Evolutionary conservation across 2,329 filamentous ascomycete genomes (phyloP).

Genomic region (Elsinoe batatas): DNA sequence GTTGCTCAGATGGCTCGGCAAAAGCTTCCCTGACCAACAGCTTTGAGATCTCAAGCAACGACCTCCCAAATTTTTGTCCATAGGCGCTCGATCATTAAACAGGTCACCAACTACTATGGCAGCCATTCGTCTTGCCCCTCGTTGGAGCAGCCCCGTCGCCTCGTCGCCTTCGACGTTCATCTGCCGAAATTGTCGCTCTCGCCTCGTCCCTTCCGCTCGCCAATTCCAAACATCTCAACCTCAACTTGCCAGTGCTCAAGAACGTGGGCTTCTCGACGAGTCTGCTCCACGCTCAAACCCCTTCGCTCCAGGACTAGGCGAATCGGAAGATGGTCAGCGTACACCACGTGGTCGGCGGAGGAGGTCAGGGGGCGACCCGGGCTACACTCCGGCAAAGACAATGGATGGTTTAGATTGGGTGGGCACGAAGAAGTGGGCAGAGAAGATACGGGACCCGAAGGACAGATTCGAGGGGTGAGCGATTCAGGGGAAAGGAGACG

Average conservation of each 20-base stretch:
- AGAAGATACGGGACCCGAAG: conserved; percentile 27
- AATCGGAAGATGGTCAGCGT: background rate
- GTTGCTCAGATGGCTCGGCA: no score
- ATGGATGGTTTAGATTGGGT: conserved; percentile 47
- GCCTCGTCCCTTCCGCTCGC: background rate
- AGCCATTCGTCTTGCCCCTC: background rate
- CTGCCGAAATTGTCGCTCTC: background rate
- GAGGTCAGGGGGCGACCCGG: conserved; percentile 6
- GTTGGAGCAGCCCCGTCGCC: background rate
- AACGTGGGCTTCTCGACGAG: background rate
- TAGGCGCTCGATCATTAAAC: no score
- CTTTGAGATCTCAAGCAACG: background rate
- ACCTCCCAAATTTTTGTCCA: background rate
- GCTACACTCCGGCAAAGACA: conserved; percentile 38
- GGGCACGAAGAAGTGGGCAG: conserved; percentile 40
- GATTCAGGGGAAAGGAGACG: no score
- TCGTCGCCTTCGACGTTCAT: background rate
- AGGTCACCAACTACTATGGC: background rate
- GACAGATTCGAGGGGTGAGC: conserved; percentile 29
- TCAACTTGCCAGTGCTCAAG: background rate
- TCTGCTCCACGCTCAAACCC: background rate
- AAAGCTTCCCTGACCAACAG: no score
- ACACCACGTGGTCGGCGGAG: background rate
- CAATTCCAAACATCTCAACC: background rate
- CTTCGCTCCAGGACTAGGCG: background rate